Percentiles rank a stretch among this genome's conserved stretches.
phyloP scores from a whole-genome alignment of 441 rosid genomes.

The Populus tomentosa region DNA sequence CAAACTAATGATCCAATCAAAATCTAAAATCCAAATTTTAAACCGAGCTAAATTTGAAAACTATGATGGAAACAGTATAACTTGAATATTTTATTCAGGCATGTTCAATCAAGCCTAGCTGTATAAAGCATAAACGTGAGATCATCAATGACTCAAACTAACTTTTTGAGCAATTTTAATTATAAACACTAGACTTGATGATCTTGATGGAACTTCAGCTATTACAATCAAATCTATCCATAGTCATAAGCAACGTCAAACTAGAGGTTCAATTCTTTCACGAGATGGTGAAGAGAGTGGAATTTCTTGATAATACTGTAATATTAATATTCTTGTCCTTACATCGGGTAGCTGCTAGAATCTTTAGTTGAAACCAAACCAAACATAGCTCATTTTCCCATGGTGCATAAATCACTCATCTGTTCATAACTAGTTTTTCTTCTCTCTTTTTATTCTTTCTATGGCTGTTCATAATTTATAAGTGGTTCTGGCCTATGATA shows the following conservation, averaged over 20 bases:
- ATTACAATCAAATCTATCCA: not conserved
- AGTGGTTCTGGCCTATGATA: not conserved
- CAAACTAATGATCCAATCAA: too few relatives aligned
- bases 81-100: not conserved
- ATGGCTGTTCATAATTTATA: not conserved
- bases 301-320: constrained; percentile 16
- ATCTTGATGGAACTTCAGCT: too few relatives aligned
- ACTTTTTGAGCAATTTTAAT: not conserved
- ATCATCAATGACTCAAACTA: too few relatives aligned
- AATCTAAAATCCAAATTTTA: too few relatives aligned
- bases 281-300: constrained; percentile 22
- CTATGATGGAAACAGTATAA: too few relatives aligned
- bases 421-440: not conserved
- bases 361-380: constrained; percentile 19
- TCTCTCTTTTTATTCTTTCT: not conserved
- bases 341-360: constrained; percentile 31
- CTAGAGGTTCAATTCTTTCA: constrained; percentile 12
- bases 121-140: not conserved
- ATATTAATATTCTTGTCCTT: not conserved
- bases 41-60: too few relatives aligned
- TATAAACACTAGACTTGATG: not conserved
- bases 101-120: not conserved
- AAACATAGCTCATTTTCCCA: not conserved
- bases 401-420: not conserved
- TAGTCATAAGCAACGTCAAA: not conserved